These are phyloP conservation scores for Grigorovia humatica DNA, from an alignment of 805 yeast species.

Conservation along the genomic window DNA sequence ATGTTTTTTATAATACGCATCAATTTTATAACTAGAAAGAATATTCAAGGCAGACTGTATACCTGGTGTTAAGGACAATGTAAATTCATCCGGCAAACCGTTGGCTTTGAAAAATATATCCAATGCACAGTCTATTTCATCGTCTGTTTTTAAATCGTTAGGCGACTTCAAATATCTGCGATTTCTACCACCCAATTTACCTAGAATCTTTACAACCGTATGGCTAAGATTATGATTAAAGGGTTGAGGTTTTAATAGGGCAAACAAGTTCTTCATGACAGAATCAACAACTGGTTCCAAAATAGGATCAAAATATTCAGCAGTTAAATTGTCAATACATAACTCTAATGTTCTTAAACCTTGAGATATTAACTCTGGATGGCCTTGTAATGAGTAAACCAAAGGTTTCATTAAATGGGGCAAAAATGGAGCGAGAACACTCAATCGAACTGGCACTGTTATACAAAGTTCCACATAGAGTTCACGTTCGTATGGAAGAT, in stretches of 20 bases:
- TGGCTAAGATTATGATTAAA: constrained; percentile 93
- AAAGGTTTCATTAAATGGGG: constrained; percentile 83
- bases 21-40: constrained; percentile 49
- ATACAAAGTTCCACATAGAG: constrained; percentile 89
- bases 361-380: constrained; percentile 86
- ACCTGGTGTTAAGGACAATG: constrained; percentile 77
- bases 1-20: constrained; percentile 59
- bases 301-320: constrained; percentile 94
- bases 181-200: constrained; percentile 94
- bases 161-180: constrained; percentile 76
- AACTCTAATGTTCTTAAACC: constrained; percentile 90
- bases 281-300: constrained; percentile 94
- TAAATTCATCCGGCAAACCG: constrained; percentile 52
- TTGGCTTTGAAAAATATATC: constrained; percentile 60
- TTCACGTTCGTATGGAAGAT: constrained; percentile 84
- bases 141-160: constrained; percentile 45
- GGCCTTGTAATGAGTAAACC: constrained; percentile 80
- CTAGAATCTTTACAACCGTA: constrained; percentile 83
- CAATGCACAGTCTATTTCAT: constrained; percentile 54
- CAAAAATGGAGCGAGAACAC: constrained; percentile 88
- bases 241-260: constrained; percentile 82
- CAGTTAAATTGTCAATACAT: constrained; percentile 92
- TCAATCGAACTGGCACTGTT: constrained; percentile 89
- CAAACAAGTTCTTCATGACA: constrained; percentile 88
- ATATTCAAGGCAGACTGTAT: constrained; percentile 67